Percentiles rank a stretch among this genome's conserved stretches.
These are phyloP conservation scores for Fusarium sambucinum DNA, from an alignment of 2,329 filamentous ascomycete genomes.

Conservation along the genomic window DNA sequence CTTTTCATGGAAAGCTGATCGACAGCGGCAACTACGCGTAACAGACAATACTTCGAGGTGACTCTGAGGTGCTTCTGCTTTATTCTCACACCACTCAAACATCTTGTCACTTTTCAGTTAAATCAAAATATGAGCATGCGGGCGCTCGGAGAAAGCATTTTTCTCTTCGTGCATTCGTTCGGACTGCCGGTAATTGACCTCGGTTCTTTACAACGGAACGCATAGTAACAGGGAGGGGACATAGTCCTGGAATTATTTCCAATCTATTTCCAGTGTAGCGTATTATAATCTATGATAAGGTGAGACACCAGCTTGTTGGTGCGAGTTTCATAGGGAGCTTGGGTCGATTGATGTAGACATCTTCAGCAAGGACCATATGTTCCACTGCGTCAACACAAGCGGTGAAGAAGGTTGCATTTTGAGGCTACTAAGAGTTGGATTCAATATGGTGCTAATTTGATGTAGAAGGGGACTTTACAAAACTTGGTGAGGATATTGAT, in stretches of 20 bases:
- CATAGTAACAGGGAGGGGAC: neutral
- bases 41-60: neutral
- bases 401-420: neutral
- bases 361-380: neutral
- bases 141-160: neutral
- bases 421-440: neutral
- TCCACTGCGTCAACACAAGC: neutral
- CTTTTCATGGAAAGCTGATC: neutral
- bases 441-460: neutral
- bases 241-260: slow-evolving; percentile 4
- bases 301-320: neutral
- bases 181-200: neutral
- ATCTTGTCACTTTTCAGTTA: neutral
- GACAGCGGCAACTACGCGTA: neutral
- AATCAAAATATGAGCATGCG: neutral
- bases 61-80: neutral
- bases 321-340: neutral
- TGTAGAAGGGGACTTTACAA: neutral
- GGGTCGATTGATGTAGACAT: neutral
- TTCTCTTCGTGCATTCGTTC: neutral
- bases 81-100: neutral
- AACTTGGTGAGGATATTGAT: neutral
- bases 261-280: neutral
- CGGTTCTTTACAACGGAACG: neutral
- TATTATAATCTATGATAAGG: neutral